Conservation (phyloP, 2,329 filamentous ascomycete genomes). For the Cryphonectria radicalis region DNA sequence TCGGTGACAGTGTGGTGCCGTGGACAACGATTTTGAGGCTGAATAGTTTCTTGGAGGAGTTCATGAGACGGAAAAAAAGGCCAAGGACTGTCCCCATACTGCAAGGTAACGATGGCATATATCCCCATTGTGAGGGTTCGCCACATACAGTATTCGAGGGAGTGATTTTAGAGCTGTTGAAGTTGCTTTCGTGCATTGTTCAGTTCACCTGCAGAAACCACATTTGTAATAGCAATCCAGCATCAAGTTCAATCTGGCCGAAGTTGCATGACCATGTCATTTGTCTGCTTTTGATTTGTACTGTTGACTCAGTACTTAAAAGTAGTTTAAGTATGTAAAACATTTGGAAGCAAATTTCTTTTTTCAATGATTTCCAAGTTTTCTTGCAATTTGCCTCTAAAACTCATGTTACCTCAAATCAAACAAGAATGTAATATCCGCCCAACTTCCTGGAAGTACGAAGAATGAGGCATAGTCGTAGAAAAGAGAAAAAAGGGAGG, state of each 20-base stretch:
- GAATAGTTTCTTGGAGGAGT: slow-evolving; percentile 42
- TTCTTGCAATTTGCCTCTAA: background rate
- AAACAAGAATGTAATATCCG: background rate
- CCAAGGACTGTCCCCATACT: background rate
- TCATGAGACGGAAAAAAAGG: background rate
- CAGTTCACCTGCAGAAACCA: background rate
- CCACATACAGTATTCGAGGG: background rate
- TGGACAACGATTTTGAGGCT: slow-evolving; percentile 42
- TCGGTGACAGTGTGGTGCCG: slow-evolving; percentile 41
- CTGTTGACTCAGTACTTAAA: background rate
- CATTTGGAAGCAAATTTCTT: background rate
- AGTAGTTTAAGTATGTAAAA: background rate
- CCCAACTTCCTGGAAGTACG: background rate
- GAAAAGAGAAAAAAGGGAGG: background rate
- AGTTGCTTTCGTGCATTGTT: background rate
- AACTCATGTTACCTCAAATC: background rate
- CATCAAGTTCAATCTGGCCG: too few species aligned
- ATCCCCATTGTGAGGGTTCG: background rate
- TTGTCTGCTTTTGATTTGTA: too few species aligned
- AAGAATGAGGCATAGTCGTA: background rate
- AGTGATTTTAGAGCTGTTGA: background rate
- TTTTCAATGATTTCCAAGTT: background rate
- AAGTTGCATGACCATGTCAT: too few species aligned
- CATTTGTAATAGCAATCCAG: too few species aligned
- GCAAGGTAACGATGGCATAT: background rate